Evolutionary conservation across 1,284 basidiomycete species (phyloP).

Genomic region (Bjerkandera adusta): DNA sequence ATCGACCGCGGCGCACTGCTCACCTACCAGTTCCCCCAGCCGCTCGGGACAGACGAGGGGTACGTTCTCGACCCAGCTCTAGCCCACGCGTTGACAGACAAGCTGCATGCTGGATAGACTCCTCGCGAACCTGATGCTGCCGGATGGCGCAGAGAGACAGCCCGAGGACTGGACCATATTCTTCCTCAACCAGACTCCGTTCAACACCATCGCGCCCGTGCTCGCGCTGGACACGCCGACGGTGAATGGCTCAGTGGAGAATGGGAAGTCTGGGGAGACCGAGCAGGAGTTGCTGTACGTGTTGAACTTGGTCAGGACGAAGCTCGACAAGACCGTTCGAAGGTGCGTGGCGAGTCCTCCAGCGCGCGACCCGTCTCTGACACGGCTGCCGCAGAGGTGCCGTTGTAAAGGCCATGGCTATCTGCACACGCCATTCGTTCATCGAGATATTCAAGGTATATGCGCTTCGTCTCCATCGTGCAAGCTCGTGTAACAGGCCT

Average conservation of each 20-base stretch:
- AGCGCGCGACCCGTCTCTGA: constrained; percentile 11
- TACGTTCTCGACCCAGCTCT: too few species aligned
- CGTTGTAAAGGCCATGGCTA: constrained; percentile 93
- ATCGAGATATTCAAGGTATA: constrained; percentile 96
- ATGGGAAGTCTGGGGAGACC: constrained; percentile 32
- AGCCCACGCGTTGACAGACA: not conserved
- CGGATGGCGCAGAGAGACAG: constrained; percentile 94
- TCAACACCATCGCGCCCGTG: constrained; percentile 83
- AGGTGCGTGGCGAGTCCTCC: constrained; percentile 49
- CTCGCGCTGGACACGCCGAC: constrained; percentile 68
- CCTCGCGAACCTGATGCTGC: constrained; percentile 96
- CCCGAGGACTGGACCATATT: constrained; percentile 98
- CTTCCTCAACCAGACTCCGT: constrained; percentile 91
- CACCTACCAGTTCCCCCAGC: constrained; percentile 92
- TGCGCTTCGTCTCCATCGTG: constrained; percentile 5
- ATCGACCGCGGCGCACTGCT: constrained; percentile 90
- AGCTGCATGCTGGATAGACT: constrained; percentile 51
- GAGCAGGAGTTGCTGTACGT: constrained; percentile 81
- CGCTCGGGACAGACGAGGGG: constrained; percentile 91
- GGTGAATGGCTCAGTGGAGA: constrained; percentile 36
- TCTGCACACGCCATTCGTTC: constrained; percentile 93
- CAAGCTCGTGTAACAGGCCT: not conserved
- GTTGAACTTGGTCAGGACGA: constrained; percentile 93
- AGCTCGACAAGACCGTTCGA: constrained; percentile 86
- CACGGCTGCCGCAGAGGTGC: constrained; percentile 67